Evolutionary conservation across 192 early-diverging fungal genomes (phyloP).

Genomic region (Haplosporangium gracile): DNA sequence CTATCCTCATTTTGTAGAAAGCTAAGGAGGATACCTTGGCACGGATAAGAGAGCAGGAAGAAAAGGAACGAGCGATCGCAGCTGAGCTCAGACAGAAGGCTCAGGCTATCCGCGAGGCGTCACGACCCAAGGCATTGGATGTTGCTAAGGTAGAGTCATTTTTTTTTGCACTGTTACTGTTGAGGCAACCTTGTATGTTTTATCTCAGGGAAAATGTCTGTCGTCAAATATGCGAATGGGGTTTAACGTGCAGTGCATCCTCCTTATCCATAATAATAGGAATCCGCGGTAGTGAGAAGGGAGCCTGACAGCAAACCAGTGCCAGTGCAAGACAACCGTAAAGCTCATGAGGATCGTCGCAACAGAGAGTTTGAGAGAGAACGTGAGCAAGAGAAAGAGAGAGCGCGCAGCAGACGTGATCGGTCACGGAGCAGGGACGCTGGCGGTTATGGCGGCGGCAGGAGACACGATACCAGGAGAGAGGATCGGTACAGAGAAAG

Average conservation of each 20-base stretch:
- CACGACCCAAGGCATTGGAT: constrained; percentile 29
- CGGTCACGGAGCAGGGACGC: constrained; percentile 41
- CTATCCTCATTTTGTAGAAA: constrained; percentile 20
- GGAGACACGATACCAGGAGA: constrained; percentile 16
- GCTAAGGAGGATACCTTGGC: constrained; percentile 51
- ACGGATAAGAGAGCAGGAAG: constrained; percentile 57
- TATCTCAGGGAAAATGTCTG: too few species aligned
- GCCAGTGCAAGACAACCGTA: constrained; percentile 2
- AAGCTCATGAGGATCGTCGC: constrained; percentile 13
- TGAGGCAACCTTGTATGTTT: background rate
- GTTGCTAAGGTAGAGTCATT: constrained; percentile 14
- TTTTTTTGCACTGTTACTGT: background rate
- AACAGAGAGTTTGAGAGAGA: constrained; percentile 29
- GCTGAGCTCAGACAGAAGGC: constrained; percentile 57
- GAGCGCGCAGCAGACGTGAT: background rate
- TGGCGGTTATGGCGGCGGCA: background rate
- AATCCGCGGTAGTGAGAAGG: background rate
- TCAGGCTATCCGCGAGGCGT: constrained; percentile 21
- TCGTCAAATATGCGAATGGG: too few species aligned
- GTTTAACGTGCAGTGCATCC: background rate
- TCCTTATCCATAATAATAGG: background rate
- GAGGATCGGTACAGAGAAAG: constrained; percentile 24
- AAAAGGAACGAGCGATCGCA: constrained; percentile 51
- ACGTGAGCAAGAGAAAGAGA: background rate
- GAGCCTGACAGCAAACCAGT: background rate